These are phyloP conservation scores for Pleodorina starrii DNA, from an alignment of 139 green algal genomes.

Conservation along the genomic window DNA sequence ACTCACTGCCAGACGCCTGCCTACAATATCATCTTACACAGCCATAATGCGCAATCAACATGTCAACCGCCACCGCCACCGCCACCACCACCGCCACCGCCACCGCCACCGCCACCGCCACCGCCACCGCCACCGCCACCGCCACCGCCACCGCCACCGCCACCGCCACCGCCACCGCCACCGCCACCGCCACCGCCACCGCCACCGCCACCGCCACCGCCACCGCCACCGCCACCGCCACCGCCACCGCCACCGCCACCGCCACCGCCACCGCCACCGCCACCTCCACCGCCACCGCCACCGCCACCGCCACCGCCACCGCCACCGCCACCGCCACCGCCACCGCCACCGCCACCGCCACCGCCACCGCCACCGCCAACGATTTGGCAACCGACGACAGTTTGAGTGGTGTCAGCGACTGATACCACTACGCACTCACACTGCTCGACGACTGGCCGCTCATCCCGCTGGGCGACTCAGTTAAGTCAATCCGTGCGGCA, in stretches of 20 bases:
- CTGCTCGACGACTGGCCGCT: no score
- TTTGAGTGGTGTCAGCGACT: no score
- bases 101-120: conserved; percentile 2
- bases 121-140: not conserved
- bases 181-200: not conserved
- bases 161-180: not conserved
- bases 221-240: not conserved
- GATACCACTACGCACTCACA: no score
- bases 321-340: not conserved
- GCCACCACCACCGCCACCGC: not conserved
- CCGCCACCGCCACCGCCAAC: not conserved
- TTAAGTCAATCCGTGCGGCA: no score
- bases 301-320: not conserved
- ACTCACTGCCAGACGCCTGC: no score
- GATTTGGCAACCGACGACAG: no score
- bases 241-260: not conserved
- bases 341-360: not conserved
- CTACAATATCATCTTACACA: no score
- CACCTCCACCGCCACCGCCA: not conserved
- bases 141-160: not conserved
- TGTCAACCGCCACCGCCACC: not conserved
- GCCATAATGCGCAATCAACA: no score
- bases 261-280: not conserved
- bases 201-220: not conserved
- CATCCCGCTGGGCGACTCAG: no score